Evolutionary conservation across 345 rosid species (phyloP).

Genomic region (Eucalyptus polyanthemos): DNA sequence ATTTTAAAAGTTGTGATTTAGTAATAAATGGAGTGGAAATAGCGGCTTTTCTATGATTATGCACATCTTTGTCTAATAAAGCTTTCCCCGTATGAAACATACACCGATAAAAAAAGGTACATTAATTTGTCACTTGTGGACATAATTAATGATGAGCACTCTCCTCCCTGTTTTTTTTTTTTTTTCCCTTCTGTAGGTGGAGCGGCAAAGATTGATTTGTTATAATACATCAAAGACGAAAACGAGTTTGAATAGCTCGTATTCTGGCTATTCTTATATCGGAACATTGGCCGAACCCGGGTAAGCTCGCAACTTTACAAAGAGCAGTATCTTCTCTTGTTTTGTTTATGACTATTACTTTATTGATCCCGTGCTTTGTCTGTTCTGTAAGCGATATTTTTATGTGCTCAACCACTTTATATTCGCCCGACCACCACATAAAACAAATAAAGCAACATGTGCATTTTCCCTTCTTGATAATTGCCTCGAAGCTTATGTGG

Average conservation of each 20-base stretch:
- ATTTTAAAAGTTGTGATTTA: background rate
- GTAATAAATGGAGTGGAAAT: background rate
- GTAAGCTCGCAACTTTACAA: background rate
- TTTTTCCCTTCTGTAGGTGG: background rate
- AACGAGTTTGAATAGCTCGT: background rate
- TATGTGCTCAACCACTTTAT: background rate
- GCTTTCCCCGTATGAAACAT: background rate
- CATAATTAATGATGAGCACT: background rate
- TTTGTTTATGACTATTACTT: background rate
- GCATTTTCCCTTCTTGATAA: background rate
- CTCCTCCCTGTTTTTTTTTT: background rate
- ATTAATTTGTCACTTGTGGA: background rate
- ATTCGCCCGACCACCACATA: background rate
- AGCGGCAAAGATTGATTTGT: background rate
- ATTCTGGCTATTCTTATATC: background rate
- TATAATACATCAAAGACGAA: background rate
- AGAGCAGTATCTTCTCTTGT: background rate
- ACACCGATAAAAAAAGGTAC: background rate
- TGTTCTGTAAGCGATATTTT: background rate
- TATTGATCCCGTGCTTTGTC: background rate
- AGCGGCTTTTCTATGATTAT: background rate
- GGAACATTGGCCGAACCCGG: background rate
- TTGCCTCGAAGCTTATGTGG: background rate
- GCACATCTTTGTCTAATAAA: background rate
- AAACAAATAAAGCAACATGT: background rate